A percentile compares a stretch with the other conserved stretches of the same genome.
These are phyloP conservation scores for Penicillium sp. DNA, from an alignment of 2,329 filamentous ascomycete species.

Conservation along the genomic window DNA sequence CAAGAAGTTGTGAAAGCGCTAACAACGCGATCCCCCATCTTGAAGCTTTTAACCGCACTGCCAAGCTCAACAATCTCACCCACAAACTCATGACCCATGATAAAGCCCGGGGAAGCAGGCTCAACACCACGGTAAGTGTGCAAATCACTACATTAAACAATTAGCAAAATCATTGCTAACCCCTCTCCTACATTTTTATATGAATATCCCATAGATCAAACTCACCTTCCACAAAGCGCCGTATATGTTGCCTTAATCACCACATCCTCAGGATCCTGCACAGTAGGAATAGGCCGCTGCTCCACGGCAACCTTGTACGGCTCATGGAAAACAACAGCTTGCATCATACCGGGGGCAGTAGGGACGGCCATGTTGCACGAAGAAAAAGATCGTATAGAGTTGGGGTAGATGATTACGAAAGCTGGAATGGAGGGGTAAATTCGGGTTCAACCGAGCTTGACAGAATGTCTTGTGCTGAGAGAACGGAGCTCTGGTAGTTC, in stretches of 20 bases:
- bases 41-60: conserved; percentile 64
- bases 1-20: conserved; percentile 81
- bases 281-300: conserved; percentile 73
- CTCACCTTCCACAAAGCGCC: conserved; percentile 83
- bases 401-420: background rate
- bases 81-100: conserved; percentile 81
- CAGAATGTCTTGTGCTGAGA: background rate
- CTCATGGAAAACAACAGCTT: conserved; percentile 83
- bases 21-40: conserved; percentile 75
- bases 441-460: background rate
- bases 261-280: conserved; percentile 71
- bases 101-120: conserved; percentile 62
- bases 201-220: conserved; percentile 12
- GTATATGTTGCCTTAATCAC: conserved; percentile 81
- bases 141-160: conserved; percentile 61
- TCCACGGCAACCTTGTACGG: conserved; percentile 73
- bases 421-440: background rate
- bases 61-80: conserved; percentile 71
- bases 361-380: background rate
- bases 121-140: conserved; percentile 85
- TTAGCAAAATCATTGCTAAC: conserved; percentile 1
- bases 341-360: conserved; percentile 61
- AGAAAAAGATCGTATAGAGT: background rate
- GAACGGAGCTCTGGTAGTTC: conserved; percentile 5
- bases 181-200: background rate